Evolutionary conservation across 192 early-diverging fungal species (phyloP).

Genomic region (Chytriomyces sp.): DNA sequence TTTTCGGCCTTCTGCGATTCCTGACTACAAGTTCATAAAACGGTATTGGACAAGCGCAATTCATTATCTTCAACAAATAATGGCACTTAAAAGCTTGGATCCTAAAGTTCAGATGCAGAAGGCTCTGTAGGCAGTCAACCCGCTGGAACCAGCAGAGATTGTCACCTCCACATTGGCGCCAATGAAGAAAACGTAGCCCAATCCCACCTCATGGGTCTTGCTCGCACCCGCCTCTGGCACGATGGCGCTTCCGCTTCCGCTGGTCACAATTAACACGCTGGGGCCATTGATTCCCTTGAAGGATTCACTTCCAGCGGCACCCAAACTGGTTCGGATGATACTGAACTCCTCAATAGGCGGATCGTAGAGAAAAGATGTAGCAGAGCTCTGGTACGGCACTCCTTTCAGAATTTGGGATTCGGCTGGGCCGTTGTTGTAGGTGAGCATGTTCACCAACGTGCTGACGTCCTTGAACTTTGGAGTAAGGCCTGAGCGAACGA

Average conservation of each 20-base stretch:
- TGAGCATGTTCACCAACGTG: conserved; percentile 88
- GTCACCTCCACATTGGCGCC: conserved; percentile 57
- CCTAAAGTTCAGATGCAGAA: conserved; percentile 52
- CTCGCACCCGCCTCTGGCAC: conserved; percentile 14
- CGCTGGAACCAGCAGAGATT: conserved; percentile 37
- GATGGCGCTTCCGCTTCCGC: conserved; percentile 60
- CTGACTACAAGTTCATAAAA: too few species aligned
- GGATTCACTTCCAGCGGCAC: conserved; percentile 48
- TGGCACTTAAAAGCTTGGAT: too few species aligned
- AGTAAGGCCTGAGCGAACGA: conserved; percentile 93
- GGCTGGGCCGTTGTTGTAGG: conserved; percentile 82
- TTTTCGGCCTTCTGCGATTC: conserved; percentile 19
- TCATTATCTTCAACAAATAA: too few species aligned
- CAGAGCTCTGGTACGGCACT: conserved; percentile 52
- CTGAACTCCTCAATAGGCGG: conserved; percentile 97
- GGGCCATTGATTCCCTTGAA: conserved; percentile 74
- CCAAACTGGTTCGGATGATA: conserved; percentile 68
- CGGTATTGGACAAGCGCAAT: too few species aligned
- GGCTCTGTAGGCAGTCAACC: conserved; percentile 48
- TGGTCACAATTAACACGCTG: conserved; percentile 80
- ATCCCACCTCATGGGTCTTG: conserved; percentile 39
- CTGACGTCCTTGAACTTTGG: conserved; percentile 96
- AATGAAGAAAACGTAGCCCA: conserved; percentile 81
- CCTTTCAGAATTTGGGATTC: conserved; percentile 79
- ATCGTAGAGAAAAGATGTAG: conserved; percentile 70